Evolutionary conservation across 306 rosid genomes (phyloP).

Genomic region (Argentina anserina): DNA sequence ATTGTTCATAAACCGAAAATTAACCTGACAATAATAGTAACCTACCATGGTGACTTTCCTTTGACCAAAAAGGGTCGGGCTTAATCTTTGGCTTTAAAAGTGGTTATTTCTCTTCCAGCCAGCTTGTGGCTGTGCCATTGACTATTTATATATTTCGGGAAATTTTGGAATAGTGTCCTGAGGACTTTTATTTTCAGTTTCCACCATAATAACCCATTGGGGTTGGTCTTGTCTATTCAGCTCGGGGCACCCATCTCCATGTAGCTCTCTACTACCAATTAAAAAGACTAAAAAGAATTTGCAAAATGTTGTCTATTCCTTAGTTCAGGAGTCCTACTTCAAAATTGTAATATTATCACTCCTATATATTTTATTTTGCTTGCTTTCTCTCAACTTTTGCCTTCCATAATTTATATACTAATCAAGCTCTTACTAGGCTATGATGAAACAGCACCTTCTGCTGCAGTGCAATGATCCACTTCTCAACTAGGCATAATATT

Average conservation of each 20-base stretch:
- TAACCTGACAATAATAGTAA: too few species aligned
- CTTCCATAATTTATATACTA: not conserved
- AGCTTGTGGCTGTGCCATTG: too few species aligned
- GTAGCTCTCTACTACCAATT: not conserved
- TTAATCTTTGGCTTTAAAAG: too few species aligned
- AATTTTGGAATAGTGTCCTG: slow-evolving; percentile 1
- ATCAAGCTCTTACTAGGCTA: not conserved
- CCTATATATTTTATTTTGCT: not conserved
- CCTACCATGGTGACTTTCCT: too few species aligned
- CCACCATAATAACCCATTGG: not conserved
- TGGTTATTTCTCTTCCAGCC: too few species aligned
- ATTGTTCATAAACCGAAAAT: too few species aligned
- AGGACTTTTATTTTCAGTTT: not conserved
- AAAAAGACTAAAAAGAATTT: not conserved
- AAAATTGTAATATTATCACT: not conserved
- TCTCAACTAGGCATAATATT: not conserved
- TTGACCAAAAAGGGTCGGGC: too few species aligned
- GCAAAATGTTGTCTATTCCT: not conserved
- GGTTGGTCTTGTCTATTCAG: not conserved
- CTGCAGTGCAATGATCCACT: not conserved
- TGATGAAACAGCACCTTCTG: not conserved
- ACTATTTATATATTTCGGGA: not conserved
- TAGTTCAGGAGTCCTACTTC: not conserved
- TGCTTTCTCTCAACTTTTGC: not conserved
- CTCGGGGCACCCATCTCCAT: not conserved